phyloP scores from a whole-genome alignment of 441 rosid genomes.

The Adansonia gregorii region DNA sequence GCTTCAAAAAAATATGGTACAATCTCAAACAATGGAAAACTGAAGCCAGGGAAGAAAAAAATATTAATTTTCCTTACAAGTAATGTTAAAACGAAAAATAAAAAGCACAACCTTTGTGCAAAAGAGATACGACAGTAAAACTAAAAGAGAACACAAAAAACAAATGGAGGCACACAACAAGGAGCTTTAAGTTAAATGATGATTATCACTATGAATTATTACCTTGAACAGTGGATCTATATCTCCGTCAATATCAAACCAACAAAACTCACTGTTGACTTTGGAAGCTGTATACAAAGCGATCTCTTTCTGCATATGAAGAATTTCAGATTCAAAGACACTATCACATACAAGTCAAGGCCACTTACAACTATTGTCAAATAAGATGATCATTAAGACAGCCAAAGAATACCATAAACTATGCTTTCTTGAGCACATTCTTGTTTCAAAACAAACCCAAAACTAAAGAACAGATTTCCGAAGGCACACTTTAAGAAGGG shows the following conservation, averaged over 20 bases:
- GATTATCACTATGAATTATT: conserved; percentile 17
- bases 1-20: conserved; percentile 7
- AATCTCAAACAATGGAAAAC: conserved; percentile 1
- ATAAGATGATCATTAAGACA: conserved; percentile 18
- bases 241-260: conserved; percentile 97
- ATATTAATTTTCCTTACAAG: neutral
- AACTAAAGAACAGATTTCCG: neutral
- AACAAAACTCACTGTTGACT: conserved; percentile 73
- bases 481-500: conserved; percentile 2
- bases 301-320: conserved; percentile 86
- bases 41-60: conserved; percentile 1
- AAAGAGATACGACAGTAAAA: neutral
- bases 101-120: conserved; percentile 10
- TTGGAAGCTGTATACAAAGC: conserved; percentile 95
- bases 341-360: neutral
- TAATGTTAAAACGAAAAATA: conserved; percentile 2
- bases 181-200: conserved; percentile 11
- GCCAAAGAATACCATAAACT: neutral
- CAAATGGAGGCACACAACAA: neutral
- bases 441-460: conserved; percentile 3
- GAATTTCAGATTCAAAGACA: conserved; percentile 22
- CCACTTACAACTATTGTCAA: neutral
- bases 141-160: conserved; percentile 4
- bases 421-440: conserved; percentile 3
- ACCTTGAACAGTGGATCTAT: conserved; percentile 97